Percentiles rank a stretch among this genome's conserved stretches.
Evolutionary conservation across 176 grass and related monocot species (phyloP).

Genomic region (Oryza meridionalis): DNA sequence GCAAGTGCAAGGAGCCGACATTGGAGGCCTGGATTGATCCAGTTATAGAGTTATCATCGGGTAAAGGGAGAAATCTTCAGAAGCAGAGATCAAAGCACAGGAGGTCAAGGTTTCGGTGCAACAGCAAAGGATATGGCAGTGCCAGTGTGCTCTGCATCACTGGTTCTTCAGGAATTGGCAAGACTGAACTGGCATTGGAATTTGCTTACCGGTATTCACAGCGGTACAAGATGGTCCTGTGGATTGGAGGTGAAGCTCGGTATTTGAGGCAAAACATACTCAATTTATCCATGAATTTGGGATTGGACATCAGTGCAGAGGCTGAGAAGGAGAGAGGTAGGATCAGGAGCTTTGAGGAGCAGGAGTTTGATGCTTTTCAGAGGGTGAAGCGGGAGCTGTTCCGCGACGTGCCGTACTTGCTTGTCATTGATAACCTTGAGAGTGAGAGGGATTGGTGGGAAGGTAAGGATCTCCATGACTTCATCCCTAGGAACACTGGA

Average conservation of each 20-base stretch:
- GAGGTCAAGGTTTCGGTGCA: slow-evolving; percentile 70
- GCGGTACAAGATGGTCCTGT: slow-evolving; percentile 95
- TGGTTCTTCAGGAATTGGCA: slow-evolving; percentile 84
- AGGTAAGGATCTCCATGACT: slow-evolving; percentile 96
- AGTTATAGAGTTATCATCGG: slow-evolving; percentile 68
- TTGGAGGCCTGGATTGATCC: slow-evolving; percentile 97
- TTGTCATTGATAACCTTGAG: slow-evolving; percentile 96
- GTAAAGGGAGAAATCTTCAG: slow-evolving; percentile 76
- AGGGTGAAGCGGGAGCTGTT: slow-evolving; percentile 94
- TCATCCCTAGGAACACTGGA: slow-evolving; percentile 91
- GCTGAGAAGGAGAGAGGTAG: slow-evolving; percentile 90
- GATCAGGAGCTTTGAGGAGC: slow-evolving; percentile 92
- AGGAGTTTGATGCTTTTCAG: slow-evolving; percentile 90
- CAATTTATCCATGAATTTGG: slow-evolving; percentile 76
- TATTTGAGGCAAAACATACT: slow-evolving; percentile 92
- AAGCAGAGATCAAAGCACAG: slow-evolving; percentile 82
- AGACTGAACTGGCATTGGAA: slow-evolving; percentile 89
- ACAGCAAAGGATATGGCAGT: slow-evolving; percentile 55
- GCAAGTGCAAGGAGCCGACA: slow-evolving; percentile 93
- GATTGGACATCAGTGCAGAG: slow-evolving; percentile 88
- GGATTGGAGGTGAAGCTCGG: slow-evolving; percentile 90
- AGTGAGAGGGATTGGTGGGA: slow-evolving; percentile 98
- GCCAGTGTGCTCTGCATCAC: slow-evolving; percentile 71
- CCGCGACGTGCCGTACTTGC: slow-evolving; percentile 88
- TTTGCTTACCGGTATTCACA: slow-evolving; percentile 90